Percentiles rank a stretch among this genome's conserved stretches.
Evolutionary conservation across 768 basidiomycete genomes (phyloP).

Genomic region (Boletus patriciae): DNA sequence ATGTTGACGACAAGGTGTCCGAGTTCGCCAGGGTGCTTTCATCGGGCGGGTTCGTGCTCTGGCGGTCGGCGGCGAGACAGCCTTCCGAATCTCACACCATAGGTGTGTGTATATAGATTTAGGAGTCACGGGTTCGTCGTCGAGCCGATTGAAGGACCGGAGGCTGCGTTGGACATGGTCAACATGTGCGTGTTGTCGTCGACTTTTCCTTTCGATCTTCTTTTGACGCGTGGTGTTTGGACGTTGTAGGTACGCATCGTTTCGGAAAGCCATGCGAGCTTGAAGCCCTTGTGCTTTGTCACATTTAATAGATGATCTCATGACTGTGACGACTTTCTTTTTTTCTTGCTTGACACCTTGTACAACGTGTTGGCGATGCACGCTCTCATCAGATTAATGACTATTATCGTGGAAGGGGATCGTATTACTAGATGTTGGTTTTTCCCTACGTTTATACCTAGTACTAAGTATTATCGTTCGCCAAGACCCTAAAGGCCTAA

Average conservation of each 20-base stretch:
- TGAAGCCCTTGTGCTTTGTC: conserved; percentile 4
- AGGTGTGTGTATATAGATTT: conserved; percentile 38
- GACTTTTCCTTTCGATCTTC: not conserved
- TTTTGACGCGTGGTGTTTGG: not conserved
- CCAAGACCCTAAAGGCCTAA: too few relatives aligned
- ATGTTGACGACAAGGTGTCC: conserved; percentile 51
- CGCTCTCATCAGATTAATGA: too few relatives aligned
- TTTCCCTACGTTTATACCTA: too few relatives aligned
- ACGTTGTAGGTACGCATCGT: conserved; percentile 32
- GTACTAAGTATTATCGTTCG: too few relatives aligned
- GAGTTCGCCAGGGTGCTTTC: conserved; percentile 59
- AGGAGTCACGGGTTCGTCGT: conserved; percentile 54
- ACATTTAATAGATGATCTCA: not conserved
- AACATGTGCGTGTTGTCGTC: conserved; percentile 55
- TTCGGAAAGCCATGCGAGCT: conserved; percentile 31
- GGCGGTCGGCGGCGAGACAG: conserved; percentile 60
- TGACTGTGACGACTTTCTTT: not conserved
- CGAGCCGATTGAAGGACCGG: conserved; percentile 46
- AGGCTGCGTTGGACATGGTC: conserved; percentile 59
- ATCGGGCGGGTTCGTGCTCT: conserved; percentile 60
- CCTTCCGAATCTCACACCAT: conserved; percentile 37
- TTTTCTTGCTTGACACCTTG: too few relatives aligned
- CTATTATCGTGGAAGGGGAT: too few relatives aligned
- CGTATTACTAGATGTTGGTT: too few relatives aligned
- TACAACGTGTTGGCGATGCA: too few relatives aligned